Evolutionary conservation across 257 asterid genomes (phyloP).

Genomic region (Nicotiana paniculata): DNA sequence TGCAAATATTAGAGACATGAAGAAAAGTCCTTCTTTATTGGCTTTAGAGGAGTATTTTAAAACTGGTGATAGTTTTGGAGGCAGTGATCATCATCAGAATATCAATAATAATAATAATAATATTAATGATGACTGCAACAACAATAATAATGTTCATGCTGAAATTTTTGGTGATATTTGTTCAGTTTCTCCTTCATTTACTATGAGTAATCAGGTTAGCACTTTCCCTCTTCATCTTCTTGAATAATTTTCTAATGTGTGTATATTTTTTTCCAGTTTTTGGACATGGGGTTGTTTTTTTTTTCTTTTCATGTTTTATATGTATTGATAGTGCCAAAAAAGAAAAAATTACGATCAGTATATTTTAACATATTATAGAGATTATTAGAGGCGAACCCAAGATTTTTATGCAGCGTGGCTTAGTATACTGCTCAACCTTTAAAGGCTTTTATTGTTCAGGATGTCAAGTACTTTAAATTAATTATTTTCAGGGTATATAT

Average conservation of each 20-base stretch:
- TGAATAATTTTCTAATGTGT: neutral
- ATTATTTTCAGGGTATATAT: too few relatives aligned
- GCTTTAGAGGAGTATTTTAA: constrained; percentile 41
- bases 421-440: too few relatives aligned
- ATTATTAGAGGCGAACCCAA: neutral
- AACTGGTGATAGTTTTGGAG: neutral
- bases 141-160: constrained; percentile 7
- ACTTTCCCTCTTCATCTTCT: neutral
- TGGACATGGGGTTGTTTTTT: neutral
- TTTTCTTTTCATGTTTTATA: neutral
- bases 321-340: too few relatives aligned
- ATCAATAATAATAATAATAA: neutral
- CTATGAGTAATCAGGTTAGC: constrained; percentile 10
- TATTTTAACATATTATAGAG: neutral
- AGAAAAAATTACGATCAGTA: neutral
- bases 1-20: constrained; percentile 32
- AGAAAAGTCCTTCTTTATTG: constrained; percentile 50
- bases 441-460: too few relatives aligned
- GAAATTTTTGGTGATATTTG: neutral
- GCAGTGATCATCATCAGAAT: neutral
- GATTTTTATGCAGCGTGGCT: too few relatives aligned
- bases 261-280: neutral
- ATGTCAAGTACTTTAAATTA: too few relatives aligned
- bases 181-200: neutral
- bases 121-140: neutral